Evolutionary conservation across 148 eudicot genomes (phyloP), one percentile per base, ranked within the genome.

Genomic region (Gaultheria prostrata): DNA sequence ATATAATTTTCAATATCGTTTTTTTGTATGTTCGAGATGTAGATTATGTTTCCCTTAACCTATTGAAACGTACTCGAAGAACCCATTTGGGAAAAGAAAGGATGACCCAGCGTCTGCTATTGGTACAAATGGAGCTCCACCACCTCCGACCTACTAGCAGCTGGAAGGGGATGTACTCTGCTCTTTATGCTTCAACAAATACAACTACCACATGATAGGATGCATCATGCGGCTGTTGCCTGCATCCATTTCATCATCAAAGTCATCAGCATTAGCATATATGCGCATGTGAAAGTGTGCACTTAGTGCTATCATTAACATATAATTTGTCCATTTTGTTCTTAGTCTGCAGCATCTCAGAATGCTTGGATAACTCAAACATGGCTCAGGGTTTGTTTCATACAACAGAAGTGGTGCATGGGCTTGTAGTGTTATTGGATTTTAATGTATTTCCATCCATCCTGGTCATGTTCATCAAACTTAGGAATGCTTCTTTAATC

Each of bases 71-170:
- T 97, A 86, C 87, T 97, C 99, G 65, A 97, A 97, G 93, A 97
- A 97, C 86, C 99, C 99, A 39, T 97, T 90, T 87, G 99, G 99
- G 69, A 94, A 78, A 85, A 91, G 97, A 82, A 97, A 97, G 89
- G 98, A 97, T 82, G 82, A 94, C 80, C 85, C 85, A 79, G 88
- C 78, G 83, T 87, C 80, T 74, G 82, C 88, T 63, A 84, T 85
- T 43, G 85, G 84, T 45, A 84, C 91, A 84, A 94, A 93, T 86
- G 98, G 94, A 88, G 88, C 88, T 84, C 88, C 88, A 49, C 86
- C 90, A 49, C 89, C 93, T 30, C 80, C 87, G 89, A 82, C 83
- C 61, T 97, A 93, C 91, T 93, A 97, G 91, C 92, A 97, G 94
- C 88, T 84, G 88, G 91, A 94, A 92, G 94, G 98, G 98, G 95